Conservation (phyloP, 106 monocot genomes). For the Gastrodia elata region DNA sequence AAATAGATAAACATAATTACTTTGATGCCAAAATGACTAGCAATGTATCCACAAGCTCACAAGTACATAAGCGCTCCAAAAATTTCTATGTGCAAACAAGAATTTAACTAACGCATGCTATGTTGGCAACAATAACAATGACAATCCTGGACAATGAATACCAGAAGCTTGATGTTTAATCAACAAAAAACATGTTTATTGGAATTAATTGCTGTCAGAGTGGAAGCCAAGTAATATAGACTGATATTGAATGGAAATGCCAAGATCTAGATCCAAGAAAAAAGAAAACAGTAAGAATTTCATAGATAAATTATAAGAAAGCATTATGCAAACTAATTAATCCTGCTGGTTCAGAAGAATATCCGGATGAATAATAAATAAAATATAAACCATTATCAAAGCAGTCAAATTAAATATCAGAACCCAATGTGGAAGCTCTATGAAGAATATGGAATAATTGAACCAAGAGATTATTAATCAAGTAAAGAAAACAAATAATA, state of each 20-base stretch:
- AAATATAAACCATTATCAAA: conserved; percentile 1
- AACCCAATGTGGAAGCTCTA: neutral
- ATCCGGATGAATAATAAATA: neutral
- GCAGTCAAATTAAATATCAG: neutral
- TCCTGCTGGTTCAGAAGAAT: neutral
- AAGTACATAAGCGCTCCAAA: neutral
- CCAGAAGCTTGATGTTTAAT: neutral
- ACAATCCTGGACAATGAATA: neutral
- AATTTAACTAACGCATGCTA: neutral
- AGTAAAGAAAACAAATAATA: neutral
- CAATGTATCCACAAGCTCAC: neutral
- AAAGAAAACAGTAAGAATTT: neutral
- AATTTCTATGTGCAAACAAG: neutral
- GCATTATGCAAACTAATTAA: neutral
- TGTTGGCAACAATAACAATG: neutral
- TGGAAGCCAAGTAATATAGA: neutral
- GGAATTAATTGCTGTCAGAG: neutral
- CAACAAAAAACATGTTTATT: neutral
- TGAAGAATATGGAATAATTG: neutral
- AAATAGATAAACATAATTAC: no score
- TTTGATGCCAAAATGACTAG: neutral
- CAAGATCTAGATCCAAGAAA: neutral
- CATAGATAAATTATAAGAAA: neutral
- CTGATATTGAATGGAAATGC: neutral
- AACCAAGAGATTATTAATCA: neutral